Evolutionary conservation across 441 rosid genomes (phyloP), one percentile per base, ranked within the genome.

Genomic region (Gossypium trilobum): DNA sequence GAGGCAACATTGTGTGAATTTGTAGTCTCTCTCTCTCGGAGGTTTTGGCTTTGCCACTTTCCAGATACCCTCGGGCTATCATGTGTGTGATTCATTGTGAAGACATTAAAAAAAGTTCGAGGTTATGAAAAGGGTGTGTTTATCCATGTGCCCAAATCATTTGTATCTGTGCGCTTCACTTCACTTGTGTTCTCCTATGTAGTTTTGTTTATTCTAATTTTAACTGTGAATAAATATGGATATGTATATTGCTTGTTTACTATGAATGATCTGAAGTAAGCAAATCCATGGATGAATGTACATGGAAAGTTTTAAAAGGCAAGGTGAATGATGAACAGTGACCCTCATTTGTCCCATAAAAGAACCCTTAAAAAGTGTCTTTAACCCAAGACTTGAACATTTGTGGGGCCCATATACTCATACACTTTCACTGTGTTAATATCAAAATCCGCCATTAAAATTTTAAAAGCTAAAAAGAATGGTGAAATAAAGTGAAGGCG

Each of bases 111-210:
- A 46, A 77, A 72, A 46, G 71, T 19, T 48, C 4, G 50, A 71
- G 68, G 31, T 61, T 50, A 55, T 52, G 20, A 67, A 81, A 23
- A 68, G 67, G 70, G 0, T 68, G 77, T 56, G 54, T 60, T 76
- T 82, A 73, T 82, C 73, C 89, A 87, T 84, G 91, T 86, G 91
- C 73, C 60, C 77, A 78, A 82, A 88, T 88, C 88, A 86, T 88
- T 85, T 81, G 83, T 27, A 69, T 75, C 3, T 42, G 48, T 79
- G 85, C 75, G 75, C 80, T 80, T 82, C 73, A 4, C 75, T 73
- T 82, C 60, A 56, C 27, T 55, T 20, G 27, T 81, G 75, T 82
- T 73, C 71, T 31, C 1, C 73, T 27, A 58, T 72, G 11, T 46
- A 16, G 62, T 72, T 27, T 78, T 78, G 29, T 72, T 77, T 74